A percentile compares a stretch with the other conserved stretches of the same genome.
phyloP scores from a whole-genome alignment of 352 stramenopile species.

The Phytophthora europaea region DNA sequence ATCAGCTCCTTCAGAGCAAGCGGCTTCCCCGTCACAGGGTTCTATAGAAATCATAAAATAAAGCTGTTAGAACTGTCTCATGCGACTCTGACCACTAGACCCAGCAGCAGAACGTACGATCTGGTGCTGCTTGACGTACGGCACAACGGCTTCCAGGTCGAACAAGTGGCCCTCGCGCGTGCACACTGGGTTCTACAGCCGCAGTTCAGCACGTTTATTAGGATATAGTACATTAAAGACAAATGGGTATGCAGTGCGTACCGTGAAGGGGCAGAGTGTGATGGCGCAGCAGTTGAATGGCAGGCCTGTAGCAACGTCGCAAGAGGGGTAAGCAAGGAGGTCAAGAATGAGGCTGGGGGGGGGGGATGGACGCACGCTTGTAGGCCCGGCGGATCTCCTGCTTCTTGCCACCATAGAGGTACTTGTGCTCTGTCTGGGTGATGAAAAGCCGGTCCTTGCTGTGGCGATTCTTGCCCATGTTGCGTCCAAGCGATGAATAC shows the following conservation, averaged over 20 bases:
- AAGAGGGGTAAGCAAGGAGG: conserved; percentile 3
- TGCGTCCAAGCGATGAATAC: neutral
- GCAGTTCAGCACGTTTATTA: neutral
- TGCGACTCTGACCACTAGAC: neutral
- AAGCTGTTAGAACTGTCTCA: neutral
- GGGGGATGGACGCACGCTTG: conserved; percentile 52
- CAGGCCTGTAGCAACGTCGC: conserved; percentile 63
- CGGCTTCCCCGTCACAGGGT: conserved; percentile 95
- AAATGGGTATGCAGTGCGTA: conserved; percentile 21
- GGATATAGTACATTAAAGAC: conserved; percentile 1
- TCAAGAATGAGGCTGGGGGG: neutral
- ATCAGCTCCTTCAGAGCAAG: conserved; percentile 96
- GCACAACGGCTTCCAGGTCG: conserved; percentile 96
- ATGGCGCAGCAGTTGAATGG: conserved; percentile 99
- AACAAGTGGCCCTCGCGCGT: conserved; percentile 97
- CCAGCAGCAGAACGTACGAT: conserved; percentile 61
- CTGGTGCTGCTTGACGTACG: conserved; percentile 97
- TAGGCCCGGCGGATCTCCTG: conserved; percentile 81
- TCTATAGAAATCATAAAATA: conserved; percentile 47
- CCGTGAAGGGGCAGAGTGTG: conserved; percentile 92
- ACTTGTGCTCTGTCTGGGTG: conserved; percentile 93
- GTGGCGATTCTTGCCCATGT: conserved; percentile 93
- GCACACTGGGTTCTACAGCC: conserved; percentile 92
- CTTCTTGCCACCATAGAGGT: conserved; percentile 95
- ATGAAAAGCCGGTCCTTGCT: conserved; percentile 92